A percentile compares a stretch with the other conserved stretches of the same genome.
phyloP scores from a whole-genome alignment of 225 moss, liverwort and hornwort genomes.

The Anthoceros angustus region DNA sequence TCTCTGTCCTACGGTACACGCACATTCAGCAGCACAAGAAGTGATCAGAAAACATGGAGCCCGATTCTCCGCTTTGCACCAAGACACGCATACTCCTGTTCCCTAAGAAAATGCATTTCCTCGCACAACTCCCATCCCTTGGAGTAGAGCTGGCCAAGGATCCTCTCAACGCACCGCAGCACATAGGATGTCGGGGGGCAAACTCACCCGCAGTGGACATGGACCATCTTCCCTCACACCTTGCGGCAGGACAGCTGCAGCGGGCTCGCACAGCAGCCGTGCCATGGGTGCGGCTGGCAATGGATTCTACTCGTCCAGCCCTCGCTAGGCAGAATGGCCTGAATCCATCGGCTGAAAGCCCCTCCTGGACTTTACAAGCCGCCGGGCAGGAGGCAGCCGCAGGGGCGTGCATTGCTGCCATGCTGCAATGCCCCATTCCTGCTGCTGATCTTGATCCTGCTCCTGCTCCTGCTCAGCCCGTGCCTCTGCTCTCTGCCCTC shows the following conservation, averaged over 20 bases:
- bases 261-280: neutral
- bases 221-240: neutral
- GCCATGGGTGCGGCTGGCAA: neutral
- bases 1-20: neutral
- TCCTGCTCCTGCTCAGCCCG: no score
- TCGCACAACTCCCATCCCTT: neutral
- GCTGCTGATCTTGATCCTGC: neutral
- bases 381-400: neutral
- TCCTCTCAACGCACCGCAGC: neutral
- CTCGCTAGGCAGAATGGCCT: neutral
- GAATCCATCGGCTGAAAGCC: neutral
- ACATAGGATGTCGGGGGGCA: neutral
- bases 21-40: neutral
- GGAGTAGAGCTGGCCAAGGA: no score
- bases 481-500: no score
- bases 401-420: neutral
- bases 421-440: neutral
- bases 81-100: neutral
- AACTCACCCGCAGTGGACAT: neutral
- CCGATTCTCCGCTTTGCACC: neutral
- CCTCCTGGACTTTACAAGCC: neutral
- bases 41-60: neutral
- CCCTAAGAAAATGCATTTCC: neutral
- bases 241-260: neutral
- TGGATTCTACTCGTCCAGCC: neutral